Percentiles rank a stretch among this genome's conserved stretches.
Evolutionary conservation across 2,329 filamentous ascomycete genomes (phyloP).

Genomic region (Metarhizium robertsii): DNA sequence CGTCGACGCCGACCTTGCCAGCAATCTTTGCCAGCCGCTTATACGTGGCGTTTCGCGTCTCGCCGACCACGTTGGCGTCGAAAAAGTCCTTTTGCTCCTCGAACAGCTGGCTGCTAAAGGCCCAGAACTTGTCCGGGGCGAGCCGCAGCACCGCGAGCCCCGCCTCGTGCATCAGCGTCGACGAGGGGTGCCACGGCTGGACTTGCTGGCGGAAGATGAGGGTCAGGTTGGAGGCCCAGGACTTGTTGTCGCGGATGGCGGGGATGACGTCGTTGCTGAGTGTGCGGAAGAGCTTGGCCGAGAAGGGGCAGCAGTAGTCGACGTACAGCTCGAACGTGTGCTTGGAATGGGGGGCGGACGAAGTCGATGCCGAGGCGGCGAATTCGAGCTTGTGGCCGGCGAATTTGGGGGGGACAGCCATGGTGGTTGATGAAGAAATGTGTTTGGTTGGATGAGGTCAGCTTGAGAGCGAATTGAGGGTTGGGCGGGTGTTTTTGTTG

Average conservation of each 20-base stretch:
- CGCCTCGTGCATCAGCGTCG: conserved; percentile 73
- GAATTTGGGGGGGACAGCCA: conserved; percentile 73
- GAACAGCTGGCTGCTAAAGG: conserved; percentile 61
- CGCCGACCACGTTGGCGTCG: conserved; percentile 73
- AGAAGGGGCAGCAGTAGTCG: conserved; percentile 81
- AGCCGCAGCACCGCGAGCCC: conserved; percentile 69
- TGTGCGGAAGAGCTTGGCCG: conserved; percentile 64
- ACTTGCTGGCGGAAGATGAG: conserved; percentile 86
- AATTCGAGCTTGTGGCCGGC: conserved; percentile 59
- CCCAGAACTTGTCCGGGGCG: conserved; percentile 66
- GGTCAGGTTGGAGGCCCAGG: conserved; percentile 47
- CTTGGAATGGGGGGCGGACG: conserved; percentile 32
- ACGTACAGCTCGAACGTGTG: conserved; percentile 62
- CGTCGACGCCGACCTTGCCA: conserved; percentile 56
- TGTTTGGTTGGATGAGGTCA: too few species aligned
- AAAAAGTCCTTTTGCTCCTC: conserved; percentile 67
- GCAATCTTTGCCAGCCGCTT: conserved; percentile 68
- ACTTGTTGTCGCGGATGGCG: conserved; percentile 51
- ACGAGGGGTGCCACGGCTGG: conserved; percentile 91
- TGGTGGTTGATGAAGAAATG: conserved; percentile 23
- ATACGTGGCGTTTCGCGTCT: conserved; percentile 80
- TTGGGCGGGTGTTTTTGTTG: too few species aligned
- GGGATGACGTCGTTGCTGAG: conserved; percentile 59
- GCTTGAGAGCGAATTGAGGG: too few species aligned
- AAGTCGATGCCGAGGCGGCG: conserved; percentile 23